Evolutionary conservation across 1,139 yeast species (phyloP).

Genomic region (Yamadazyma diospyri): DNA sequence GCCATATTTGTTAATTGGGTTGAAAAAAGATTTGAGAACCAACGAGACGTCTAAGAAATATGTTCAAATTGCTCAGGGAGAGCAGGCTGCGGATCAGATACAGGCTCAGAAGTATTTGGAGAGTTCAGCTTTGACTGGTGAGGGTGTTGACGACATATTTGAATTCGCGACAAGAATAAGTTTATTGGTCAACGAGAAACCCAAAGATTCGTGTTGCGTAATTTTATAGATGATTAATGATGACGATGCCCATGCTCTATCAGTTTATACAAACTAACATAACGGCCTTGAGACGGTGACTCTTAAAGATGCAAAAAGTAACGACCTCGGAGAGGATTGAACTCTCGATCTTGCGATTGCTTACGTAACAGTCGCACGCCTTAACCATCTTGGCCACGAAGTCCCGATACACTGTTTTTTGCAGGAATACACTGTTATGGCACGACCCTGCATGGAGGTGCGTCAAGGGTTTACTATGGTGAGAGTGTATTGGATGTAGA

Average conservation of each 20-base stretch:
- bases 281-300: slow-evolving; percentile 6
- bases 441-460: neutral
- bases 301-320: slow-evolving; percentile 16
- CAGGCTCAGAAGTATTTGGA: slow-evolving; percentile 71
- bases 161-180: slow-evolving; percentile 74
- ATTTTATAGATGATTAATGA: slow-evolving; percentile 20
- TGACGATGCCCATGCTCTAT: neutral
- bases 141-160: slow-evolving; percentile 78
- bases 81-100: slow-evolving; percentile 57
- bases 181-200: slow-evolving; percentile 35
- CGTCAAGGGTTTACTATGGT: too few species aligned
- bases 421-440: neutral
- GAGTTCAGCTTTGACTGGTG: slow-evolving; percentile 76
- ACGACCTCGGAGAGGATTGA: slow-evolving; percentile 34
- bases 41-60: slow-evolving; percentile 32
- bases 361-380: slow-evolving; percentile 42
- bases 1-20: slow-evolving; percentile 64
- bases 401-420: slow-evolving; percentile 10
- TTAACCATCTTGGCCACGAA: slow-evolving; percentile 43
- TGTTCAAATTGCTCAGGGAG: slow-evolving; percentile 55
- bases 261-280: neutral
- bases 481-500: too few species aligned
- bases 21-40: slow-evolving; percentile 62
- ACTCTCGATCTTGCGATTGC: slow-evolving; percentile 39
- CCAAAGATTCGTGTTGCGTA: slow-evolving; percentile 31